Percentiles rank a stretch among this genome's conserved stretches.
Evolutionary conservation across 108 stramenopile genomes (phyloP).

Genomic region (Cyclostephanos tholiformis): DNA sequence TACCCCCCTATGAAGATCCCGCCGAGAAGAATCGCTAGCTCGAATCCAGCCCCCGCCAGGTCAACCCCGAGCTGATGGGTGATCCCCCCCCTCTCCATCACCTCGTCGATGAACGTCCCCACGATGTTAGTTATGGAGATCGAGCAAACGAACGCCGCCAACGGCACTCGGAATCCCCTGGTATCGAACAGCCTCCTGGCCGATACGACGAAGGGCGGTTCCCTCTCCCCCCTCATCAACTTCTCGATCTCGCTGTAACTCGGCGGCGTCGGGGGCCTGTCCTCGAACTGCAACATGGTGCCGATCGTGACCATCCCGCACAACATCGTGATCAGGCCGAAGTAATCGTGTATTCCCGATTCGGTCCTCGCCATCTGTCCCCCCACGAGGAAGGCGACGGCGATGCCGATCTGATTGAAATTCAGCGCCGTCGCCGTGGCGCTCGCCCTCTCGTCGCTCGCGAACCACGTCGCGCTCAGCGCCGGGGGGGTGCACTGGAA

Average conservation of each 20-base stretch:
- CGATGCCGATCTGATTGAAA: constrained; percentile 64
- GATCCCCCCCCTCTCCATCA: constrained; percentile 85
- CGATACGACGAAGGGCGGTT: constrained; percentile 84
- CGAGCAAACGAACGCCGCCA: constrained; percentile 81
- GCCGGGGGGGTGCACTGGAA: constrained; percentile 65
- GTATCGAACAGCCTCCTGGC: constrained; percentile 73
- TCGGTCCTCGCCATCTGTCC: constrained; percentile 48
- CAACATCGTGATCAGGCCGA: constrained; percentile 43
- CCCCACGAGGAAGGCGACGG: constrained; percentile 57
- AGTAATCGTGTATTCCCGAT: constrained; percentile 54
- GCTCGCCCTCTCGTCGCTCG: constrained; percentile 51
- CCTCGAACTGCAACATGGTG: constrained; percentile 44
- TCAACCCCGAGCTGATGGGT: constrained; percentile 77
- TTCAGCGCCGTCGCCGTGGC: constrained; percentile 61
- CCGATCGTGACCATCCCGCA: constrained; percentile 36
- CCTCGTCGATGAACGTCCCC: constrained; percentile 88
- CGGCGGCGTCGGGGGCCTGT: constrained; percentile 46
- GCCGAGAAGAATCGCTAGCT: constrained; percentile 79
- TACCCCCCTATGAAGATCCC: constrained; percentile 87
- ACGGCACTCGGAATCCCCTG: constrained; percentile 63
- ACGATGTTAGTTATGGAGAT: constrained; percentile 88
- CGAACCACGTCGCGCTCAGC: constrained; percentile 59
- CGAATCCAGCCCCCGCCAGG: constrained; percentile 91
- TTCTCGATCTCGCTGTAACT: constrained; percentile 53
- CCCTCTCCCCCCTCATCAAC: constrained; percentile 58